Percentiles rank a stretch among this genome's conserved stretches.
These are phyloP conservation scores for Leptographium galeiforme DNA, from an alignment of 2,329 filamentous ascomycete genomes.

Conservation along the genomic window DNA sequence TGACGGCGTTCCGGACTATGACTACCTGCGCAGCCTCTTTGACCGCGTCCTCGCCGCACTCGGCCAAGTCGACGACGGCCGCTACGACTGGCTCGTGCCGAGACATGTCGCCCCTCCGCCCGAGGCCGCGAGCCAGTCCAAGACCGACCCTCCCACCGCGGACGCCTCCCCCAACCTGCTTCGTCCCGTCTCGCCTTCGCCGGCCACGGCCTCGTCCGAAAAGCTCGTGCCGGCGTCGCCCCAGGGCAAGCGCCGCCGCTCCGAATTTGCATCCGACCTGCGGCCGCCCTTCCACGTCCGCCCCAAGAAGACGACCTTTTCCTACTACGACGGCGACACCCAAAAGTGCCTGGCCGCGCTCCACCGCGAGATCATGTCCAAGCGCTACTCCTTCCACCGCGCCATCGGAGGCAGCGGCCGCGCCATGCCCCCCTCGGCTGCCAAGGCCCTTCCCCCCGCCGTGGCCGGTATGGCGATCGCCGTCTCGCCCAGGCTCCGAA, in stretches of 20 bases:
- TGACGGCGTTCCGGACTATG: conserved; percentile 95
- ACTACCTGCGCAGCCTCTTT: conserved; percentile 90
- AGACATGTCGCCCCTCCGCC: not conserved
- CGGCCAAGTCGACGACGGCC: conserved; percentile 86
- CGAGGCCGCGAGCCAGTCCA: not conserved
- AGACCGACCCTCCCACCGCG: not conserved
- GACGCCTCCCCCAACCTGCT: conserved; percentile 21
- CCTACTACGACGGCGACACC: conserved; percentile 7
- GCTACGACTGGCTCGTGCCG: conserved; percentile 99
- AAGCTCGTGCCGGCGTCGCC: conserved; percentile 20
- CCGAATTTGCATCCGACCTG: conserved; percentile 10
- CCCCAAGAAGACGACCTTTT: conserved; percentile 1
- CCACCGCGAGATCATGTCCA: conserved; percentile 8
- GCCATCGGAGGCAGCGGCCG: conserved; percentile 3
- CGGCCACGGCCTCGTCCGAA: conserved; percentile 17
- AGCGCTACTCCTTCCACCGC: conserved; percentile 10
- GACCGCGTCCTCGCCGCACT: conserved; percentile 86
- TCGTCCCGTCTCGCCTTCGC: conserved; percentile 13
- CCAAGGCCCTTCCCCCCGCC: not conserved
- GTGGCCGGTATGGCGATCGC: not conserved
- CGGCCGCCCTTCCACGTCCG: conserved; percentile 5
- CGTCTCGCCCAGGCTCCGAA: not conserved
- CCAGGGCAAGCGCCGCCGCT: conserved; percentile 7
- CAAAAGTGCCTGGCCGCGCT: conserved; percentile 3
- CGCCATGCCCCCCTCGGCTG: not conserved